phyloP scores from a whole-genome alignment of 2,329 filamentous ascomycete species.

The Simplicillium sp. region DNA sequence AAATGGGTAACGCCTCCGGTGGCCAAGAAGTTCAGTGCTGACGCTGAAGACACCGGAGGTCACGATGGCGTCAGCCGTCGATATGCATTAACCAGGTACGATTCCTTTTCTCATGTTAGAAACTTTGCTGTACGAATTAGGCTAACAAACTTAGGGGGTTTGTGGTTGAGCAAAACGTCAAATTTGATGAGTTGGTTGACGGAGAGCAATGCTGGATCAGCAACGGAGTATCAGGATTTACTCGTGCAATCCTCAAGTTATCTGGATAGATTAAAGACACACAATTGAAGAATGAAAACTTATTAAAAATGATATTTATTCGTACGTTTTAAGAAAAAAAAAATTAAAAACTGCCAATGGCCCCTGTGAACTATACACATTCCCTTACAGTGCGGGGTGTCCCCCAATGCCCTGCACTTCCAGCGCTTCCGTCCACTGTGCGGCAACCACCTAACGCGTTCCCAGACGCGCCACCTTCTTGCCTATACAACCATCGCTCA shows the following conservation, averaged over 20 bases:
- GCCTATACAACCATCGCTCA: no score
- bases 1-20: constrained; percentile 75
- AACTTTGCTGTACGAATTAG: constrained; percentile 5
- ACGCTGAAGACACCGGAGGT: constrained; percentile 52
- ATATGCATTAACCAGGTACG: constrained; percentile 66
- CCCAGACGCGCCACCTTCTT: no score
- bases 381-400: no score
- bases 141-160: constrained; percentile 30
- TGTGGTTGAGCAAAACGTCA: constrained; percentile 55
- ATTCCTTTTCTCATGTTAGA: constrained; percentile 2
- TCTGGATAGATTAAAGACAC: constrained; percentile 1
- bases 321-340: no score
- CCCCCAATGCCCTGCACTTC: no score
- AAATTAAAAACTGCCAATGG: no score
- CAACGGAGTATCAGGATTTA: constrained; percentile 77
- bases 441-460: no score
- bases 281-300: background rate
- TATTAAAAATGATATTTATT: background rate
- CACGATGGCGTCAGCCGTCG: constrained; percentile 74
- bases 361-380: no score
- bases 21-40: constrained; percentile 23
- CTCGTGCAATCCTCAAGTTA: constrained; percentile 33
- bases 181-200: constrained; percentile 48
- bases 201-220: constrained; percentile 83
- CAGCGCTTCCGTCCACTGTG: no score